A percentile compares a stretch with the other conserved stretches of the same genome.
phyloP scores from a whole-genome alignment of 2,329 filamentous ascomycete species.

The Drechslerella dactyloides region DNA sequence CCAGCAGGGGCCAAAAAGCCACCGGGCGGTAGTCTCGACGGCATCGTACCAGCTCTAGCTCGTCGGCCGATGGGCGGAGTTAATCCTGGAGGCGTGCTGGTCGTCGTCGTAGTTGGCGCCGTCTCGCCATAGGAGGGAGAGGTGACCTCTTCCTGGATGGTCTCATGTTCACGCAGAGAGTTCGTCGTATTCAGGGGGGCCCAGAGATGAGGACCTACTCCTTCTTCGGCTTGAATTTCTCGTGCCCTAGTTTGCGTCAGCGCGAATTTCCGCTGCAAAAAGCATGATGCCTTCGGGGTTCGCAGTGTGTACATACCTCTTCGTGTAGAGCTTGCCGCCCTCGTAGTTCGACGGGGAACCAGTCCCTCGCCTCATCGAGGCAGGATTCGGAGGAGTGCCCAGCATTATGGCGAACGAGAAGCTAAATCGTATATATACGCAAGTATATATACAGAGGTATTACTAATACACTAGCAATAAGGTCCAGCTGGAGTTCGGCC shows the following conservation, averaged over 20 bases:
- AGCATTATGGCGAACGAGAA: conserved; percentile 53
- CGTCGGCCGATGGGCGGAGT: conserved; percentile 73
- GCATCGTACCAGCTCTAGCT: conserved; percentile 91
- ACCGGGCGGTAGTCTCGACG: conserved; percentile 86
- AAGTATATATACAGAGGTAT: conserved; percentile 44
- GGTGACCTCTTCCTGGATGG: conserved; percentile 64
- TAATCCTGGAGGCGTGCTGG: conserved; percentile 71
- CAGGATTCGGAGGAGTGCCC: conserved; percentile 57
- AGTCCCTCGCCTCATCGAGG: conserved; percentile 75
- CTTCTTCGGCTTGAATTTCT: conserved; percentile 97
- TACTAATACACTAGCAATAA: conserved; percentile 23
- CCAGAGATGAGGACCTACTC: conserved; percentile 79
- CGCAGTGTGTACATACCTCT: conserved; percentile 83
- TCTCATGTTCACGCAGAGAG: conserved; percentile 82
- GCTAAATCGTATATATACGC: conserved; percentile 50
- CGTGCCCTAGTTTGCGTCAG: conserved; percentile 69
- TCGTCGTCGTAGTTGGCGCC: conserved; percentile 57
- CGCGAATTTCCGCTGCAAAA: conserved; percentile 3
- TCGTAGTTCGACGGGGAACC: conserved; percentile 96
- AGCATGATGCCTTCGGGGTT: conserved; percentile 37
- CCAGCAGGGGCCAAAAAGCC: conserved; percentile 64
- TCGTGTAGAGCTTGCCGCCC: conserved; percentile 80
- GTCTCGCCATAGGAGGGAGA: conserved; percentile 64
- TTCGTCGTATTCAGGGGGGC: conserved; percentile 95
- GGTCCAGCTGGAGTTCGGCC: conserved; percentile 20